A percentile compares a stretch with the other conserved stretches of the same genome.
These are phyloP conservation scores for Chloromonas sp. DNA, from an alignment of 163 green algal genomes.

Conservation along the genomic window DNA sequence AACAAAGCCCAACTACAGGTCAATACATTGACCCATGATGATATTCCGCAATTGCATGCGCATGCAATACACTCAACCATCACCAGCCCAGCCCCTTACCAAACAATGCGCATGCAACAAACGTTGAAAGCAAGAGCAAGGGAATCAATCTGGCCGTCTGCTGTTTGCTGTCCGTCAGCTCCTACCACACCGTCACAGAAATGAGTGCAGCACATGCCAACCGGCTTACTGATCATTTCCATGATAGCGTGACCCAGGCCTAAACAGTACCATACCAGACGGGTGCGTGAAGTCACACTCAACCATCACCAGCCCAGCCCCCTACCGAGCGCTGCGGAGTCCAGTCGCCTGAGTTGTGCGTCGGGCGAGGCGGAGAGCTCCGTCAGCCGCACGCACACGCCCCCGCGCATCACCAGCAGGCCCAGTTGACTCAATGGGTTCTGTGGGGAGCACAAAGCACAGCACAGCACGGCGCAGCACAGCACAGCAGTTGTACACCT, in stretches of 20 bases:
- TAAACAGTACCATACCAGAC: neutral
- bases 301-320: neutral
- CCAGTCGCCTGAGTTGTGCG: conserved; percentile 69
- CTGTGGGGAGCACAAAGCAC: neutral
- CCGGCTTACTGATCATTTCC: no score
- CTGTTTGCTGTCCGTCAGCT: no score
- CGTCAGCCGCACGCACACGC: conserved; percentile 72
- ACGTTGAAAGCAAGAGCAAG: no score
- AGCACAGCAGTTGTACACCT: no score
- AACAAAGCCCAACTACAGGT: no score
- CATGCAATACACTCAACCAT: neutral
- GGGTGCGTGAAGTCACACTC: neutral
- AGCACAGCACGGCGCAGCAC: no score
- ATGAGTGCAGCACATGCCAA: no score
- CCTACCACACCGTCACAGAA: no score
- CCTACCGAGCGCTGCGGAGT: conserved; percentile 5
- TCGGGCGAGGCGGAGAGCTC: conserved; percentile 77
- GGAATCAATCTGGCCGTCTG: no score
- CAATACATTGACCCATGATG: no score
- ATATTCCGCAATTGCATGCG: no score
- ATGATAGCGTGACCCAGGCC: no score
- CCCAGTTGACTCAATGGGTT: conserved; percentile 84
- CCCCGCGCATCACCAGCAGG: conserved; percentile 78
- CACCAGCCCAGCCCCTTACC: neutral
- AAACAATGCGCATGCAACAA: neutral